Base-by-base conservation (phyloP, 805 yeast species). In the Barnettozyma wickerhamii region DNA sequence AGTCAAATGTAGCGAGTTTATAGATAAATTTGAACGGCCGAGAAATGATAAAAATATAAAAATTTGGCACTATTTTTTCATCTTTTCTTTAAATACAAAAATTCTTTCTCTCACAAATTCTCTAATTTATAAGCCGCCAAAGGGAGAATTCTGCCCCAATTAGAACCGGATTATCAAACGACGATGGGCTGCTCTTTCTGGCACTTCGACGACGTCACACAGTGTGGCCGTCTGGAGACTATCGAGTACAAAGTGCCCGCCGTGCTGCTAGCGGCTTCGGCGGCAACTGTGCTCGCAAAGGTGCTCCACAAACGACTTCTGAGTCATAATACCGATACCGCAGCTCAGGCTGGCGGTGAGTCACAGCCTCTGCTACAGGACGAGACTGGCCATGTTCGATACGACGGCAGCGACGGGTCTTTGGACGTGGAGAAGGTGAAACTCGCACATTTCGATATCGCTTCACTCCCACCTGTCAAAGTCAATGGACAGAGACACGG, bases 401-500 rank as follows among this genome's bases (percentile, higher is more conserved):
- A 48, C 7, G 41, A 33, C 14, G 43, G 27, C 12, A 29, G 28
- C 10, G n/a, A 13, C 10, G 21, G 41, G 1, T 41, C 31, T 1
- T 29, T 31, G 23, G 41, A 43, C 37, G 46, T 77, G 32, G 75
- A 75, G 24, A 74, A 73, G n/a, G 42, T 55, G 10, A 56, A 56
- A 35, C 44, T 38, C 30, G 37, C 55, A 33, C 93, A 84, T 58
- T 84, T 84, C 49, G 84, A 84, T 49, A 69, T 84, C 24, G 67
- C 74, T 15, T 70, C 73, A 17, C 57, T 84, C 28, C 64, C 72
- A 12, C 74, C 79, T 14, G 62, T 72, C 3, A 73, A 74, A 43
- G 69, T 71, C 9, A 81, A 80, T 58, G 89, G 88, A 6, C 69
- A 73, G 10, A 76, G 81, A 7, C 79, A 78, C 45, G 87, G 88